Evolutionary conservation across 768 basidiomycete genomes (phyloP), one percentile per base, ranked within the genome.

Genomic region (Lactarius psammicola): DNA sequence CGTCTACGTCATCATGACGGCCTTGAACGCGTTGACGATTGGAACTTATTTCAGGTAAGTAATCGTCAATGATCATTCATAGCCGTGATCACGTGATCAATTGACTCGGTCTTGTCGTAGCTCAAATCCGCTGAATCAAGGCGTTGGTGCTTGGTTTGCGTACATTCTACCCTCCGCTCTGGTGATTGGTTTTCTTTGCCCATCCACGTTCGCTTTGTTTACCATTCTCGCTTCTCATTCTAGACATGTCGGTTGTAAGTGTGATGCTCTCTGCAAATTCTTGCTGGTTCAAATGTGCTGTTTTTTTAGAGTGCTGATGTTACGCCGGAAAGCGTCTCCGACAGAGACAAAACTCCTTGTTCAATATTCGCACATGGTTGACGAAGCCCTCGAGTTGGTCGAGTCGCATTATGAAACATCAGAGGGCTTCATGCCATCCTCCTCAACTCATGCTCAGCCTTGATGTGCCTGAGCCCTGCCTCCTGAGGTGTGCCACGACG

Each of bases 71-170:
- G 56, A 40, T n/a, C n/a, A n/a, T n/a, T n/a, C n/a, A n/a, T n/a
- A n/a, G n/a, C 15, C 31, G 33, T 59, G 1, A 31, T 59, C 33
- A 23, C 36, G 11, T 28, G 18, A 33, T 23, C 42, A 28, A 30
- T 49, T 65, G 40, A 67, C 11, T 3, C 30, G 40, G 51, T 30
- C 28, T 17, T 46, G 26, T 18, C 30, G 20, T 33, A 69, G 68
- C 34, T 17, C 62, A n/a, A 36, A 60, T 60, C 4, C 40, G 9
- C 6, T 58, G 31, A 23, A 5, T 36, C 66, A 67, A 20, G 66
- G 62, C 44, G 11, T 63, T 46, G 68, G 68, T 44, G 67, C 68
- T 40, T 69, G 64, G 60, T 69, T 69, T 40, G 62, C 68, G 10
- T 66, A 68, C 46, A 56, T 63, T 28, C 26, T 69, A 36, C 68